Evolutionary conservation across 202 grass and related monocot species (phyloP).

Genomic region (Miscanthus sacchariflorus): DNA sequence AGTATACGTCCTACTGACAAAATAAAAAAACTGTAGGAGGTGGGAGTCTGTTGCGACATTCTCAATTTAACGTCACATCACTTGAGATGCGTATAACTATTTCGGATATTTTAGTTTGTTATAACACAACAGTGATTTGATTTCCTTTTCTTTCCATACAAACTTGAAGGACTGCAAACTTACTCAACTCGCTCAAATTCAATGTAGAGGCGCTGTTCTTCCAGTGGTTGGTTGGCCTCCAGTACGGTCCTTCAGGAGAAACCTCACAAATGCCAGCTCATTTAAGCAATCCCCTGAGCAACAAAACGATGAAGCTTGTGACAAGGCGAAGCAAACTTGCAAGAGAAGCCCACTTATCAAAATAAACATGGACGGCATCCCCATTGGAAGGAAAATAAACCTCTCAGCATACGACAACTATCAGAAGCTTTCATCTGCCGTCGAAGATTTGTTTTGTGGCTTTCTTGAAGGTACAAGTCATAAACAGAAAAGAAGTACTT

Average conservation of each 20-base stretch:
- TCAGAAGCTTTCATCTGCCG: constrained; percentile 63
- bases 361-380: constrained; percentile 98
- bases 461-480: constrained; percentile 69
- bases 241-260: constrained; percentile 80
- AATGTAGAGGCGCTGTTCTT: constrained; percentile 57
- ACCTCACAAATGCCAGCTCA: constrained; percentile 65
- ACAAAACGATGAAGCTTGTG: constrained; percentile 48
- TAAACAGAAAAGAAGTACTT: not conserved
- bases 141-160: constrained; percentile 3
- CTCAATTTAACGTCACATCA: not conserved
- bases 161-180: not conserved
- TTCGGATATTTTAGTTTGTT: not conserved
- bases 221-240: constrained; percentile 95
- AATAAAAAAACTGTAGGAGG: not conserved
- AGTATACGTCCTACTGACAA: not conserved
- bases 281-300: constrained; percentile 66
- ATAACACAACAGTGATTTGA: not conserved
- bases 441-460: constrained; percentile 74
- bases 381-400: constrained; percentile 93
- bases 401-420: constrained; percentile 59
- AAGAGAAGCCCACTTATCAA: constrained; percentile 76
- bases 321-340: constrained; percentile 41
- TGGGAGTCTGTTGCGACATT: no score
- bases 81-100: not conserved
- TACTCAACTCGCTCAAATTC: constrained; percentile 32